These are phyloP conservation scores for Saturnispora halmiae DNA, from an alignment of 805 yeast species.

Conservation along the genomic window DNA sequence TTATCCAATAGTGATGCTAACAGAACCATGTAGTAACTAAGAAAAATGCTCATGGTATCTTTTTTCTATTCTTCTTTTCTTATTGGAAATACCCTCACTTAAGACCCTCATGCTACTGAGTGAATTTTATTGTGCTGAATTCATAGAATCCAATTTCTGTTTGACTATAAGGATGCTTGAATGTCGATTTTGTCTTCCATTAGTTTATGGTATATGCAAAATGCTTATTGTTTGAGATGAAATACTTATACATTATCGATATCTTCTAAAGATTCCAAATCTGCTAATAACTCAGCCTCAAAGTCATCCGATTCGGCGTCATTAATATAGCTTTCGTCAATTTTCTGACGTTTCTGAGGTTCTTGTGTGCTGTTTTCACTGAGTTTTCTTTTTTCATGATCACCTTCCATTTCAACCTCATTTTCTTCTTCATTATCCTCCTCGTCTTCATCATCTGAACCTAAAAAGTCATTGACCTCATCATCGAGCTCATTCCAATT, in stretches of 20 bases:
- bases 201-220: conserved; percentile 14
- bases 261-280: conserved; percentile 19
- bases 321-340: neutral
- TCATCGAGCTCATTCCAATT: conserved; percentile 49
- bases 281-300: conserved; percentile 14
- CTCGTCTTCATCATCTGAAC: conserved; percentile 34
- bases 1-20: too few species aligned
- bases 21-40: too few species aligned
- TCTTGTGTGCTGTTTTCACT: neutral
- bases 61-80: too few species aligned
- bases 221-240: conserved; percentile 9
- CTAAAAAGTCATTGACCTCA: conserved; percentile 44
- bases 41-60: too few species aligned
- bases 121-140: too few species aligned
- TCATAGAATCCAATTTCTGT: too few species aligned
- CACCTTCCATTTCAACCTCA: conserved; percentile 19
- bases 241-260: conserved; percentile 12
- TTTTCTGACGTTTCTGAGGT: neutral
- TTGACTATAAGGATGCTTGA: too few species aligned
- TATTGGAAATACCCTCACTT: too few species aligned
- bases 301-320: conserved; percentile 28
- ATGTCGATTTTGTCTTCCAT: conserved; percentile 20
- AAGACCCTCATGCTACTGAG: too few species aligned
- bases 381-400: conserved; percentile 12
- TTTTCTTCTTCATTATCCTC: conserved; percentile 18